phyloP scores from a whole-genome alignment of 768 basidiomycete species.

The Infundibulicybe gibba region DNA sequence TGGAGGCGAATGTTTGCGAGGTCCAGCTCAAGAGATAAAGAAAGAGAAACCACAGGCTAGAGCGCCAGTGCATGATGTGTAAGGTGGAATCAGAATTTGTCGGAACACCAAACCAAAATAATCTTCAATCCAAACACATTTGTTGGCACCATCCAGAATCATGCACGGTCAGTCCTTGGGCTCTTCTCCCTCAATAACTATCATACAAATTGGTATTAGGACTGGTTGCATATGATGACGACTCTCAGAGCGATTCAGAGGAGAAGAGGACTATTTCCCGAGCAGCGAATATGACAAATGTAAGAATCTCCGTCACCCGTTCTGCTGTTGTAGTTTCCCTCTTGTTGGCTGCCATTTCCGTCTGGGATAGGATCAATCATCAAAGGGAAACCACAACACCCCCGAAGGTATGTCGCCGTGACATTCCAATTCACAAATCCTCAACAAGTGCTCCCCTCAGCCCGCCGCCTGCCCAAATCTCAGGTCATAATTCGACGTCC shows the following conservation, averaged over 20 bases:
- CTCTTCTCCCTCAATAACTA: neutral
- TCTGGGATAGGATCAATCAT: slow-evolving; percentile 62
- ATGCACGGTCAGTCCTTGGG: slow-evolving; percentile 18
- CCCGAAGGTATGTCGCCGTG: slow-evolving; percentile 1
- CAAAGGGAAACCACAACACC: slow-evolving; percentile 31
- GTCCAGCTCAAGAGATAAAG: slow-evolving; percentile 29
- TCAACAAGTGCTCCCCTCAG: slow-evolving; percentile 14
- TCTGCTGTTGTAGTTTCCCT: slow-evolving; percentile 52
- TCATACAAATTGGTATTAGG: slow-evolving; percentile 26
- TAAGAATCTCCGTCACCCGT: slow-evolving; percentile 50
- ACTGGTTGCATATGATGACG: slow-evolving; percentile 61
- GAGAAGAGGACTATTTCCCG: slow-evolving; percentile 30
- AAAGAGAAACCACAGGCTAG: slow-evolving; percentile 24
- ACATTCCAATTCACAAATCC: no score
- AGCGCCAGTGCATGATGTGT: slow-evolving; percentile 24
- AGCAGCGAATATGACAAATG: slow-evolving; percentile 40
- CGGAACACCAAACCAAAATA: slow-evolving; percentile 14
- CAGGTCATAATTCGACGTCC: slow-evolving; percentile 61
- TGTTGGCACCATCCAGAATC: neutral
- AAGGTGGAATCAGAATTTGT: neutral
- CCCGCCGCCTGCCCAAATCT: slow-evolving; percentile 41
- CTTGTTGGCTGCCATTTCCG: slow-evolving; percentile 56
- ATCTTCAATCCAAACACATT: slow-evolving; percentile 11
- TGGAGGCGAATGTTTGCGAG: slow-evolving; percentile 20
- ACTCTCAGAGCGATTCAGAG: slow-evolving; percentile 58